These are phyloP conservation scores for Fraxinus floribunda DNA, from an alignment of 305 asterid genomes.

Conservation along the genomic window DNA sequence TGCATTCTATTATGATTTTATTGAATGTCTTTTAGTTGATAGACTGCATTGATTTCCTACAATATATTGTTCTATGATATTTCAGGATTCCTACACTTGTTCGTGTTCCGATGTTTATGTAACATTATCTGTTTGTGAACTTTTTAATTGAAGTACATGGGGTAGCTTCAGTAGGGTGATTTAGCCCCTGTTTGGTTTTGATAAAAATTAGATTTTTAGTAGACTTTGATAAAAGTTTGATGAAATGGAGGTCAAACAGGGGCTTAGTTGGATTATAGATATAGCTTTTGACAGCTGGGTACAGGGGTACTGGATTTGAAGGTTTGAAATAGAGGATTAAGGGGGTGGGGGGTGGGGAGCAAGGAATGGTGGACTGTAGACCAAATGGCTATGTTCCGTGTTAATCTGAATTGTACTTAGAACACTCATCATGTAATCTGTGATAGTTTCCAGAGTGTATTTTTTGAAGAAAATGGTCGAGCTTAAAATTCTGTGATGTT, in stretches of 20 bases:
- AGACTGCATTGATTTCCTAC: background rate
- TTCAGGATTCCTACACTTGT: background rate
- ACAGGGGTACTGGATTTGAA: too few relatives aligned
- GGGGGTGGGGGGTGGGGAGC: background rate
- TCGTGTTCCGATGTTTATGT: background rate
- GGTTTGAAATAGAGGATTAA: background rate
- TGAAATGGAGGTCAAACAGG: too few relatives aligned
- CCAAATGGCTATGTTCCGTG: conserved; percentile 36
- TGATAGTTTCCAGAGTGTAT: background rate
- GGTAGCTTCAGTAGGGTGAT: background rate
- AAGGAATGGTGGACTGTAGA: background rate
- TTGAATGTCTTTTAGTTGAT: background rate
- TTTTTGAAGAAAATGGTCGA: background rate
- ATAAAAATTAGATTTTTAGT: background rate
- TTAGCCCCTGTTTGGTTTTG: background rate
- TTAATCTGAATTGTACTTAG: background rate
- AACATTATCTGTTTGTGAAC: background rate
- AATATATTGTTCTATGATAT: background rate
- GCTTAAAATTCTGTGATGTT: background rate
- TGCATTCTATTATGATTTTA: background rate
- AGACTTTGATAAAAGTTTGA: background rate
- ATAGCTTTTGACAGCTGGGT: too few relatives aligned
- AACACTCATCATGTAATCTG: background rate
- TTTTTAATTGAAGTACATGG: background rate
- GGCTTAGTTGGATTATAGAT: too few relatives aligned